phyloP scores from a whole-genome alignment of 371 early-diverging fungal genomes.

The Homolaphlyctis polyrhiza region DNA sequence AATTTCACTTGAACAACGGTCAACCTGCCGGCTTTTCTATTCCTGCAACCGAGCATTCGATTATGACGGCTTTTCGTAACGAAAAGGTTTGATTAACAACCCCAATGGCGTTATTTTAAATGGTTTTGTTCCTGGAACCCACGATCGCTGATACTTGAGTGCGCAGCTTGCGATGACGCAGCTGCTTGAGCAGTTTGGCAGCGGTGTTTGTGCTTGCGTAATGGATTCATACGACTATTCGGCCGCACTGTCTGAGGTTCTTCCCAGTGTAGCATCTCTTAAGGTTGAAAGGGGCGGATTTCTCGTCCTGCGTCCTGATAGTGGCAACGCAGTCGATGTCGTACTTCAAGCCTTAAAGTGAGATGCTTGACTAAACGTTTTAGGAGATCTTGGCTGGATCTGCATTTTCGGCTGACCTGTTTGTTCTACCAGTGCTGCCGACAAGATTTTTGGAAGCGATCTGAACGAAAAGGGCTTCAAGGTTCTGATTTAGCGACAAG shows the following conservation, averaged over 20 bases:
- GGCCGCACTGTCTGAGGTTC: constrained; percentile 58
- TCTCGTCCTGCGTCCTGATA: constrained; percentile 76
- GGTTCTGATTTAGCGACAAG: constrained; percentile 10
- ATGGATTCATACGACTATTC: constrained; percentile 67
- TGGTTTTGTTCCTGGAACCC: constrained; percentile 5
- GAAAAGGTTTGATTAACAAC: constrained; percentile 44
- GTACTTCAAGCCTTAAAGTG: constrained; percentile 64
- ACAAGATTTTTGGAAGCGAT: constrained; percentile 60
- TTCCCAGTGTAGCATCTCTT: constrained; percentile 56
- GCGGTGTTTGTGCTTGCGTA: constrained; percentile 71
- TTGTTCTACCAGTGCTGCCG: constrained; percentile 48
- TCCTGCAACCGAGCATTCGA: constrained; percentile 86
- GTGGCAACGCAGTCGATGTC: constrained; percentile 70
- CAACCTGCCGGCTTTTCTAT: constrained; percentile 66
- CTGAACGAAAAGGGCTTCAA: constrained; percentile 71
- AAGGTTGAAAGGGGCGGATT: constrained; percentile 64
- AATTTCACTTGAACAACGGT: constrained; percentile 65
- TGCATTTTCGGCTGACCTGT: not conserved
- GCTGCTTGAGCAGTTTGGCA: constrained; percentile 61
- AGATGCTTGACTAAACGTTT: not conserved
- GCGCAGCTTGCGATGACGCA: constrained; percentile 54
- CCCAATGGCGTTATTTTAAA: not conserved
- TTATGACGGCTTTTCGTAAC: constrained; percentile 68
- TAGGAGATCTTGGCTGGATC: not conserved
- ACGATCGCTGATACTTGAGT: not conserved